Conservation (phyloP, 164 flowering plant species). For the Umbellularia californica region DNA sequence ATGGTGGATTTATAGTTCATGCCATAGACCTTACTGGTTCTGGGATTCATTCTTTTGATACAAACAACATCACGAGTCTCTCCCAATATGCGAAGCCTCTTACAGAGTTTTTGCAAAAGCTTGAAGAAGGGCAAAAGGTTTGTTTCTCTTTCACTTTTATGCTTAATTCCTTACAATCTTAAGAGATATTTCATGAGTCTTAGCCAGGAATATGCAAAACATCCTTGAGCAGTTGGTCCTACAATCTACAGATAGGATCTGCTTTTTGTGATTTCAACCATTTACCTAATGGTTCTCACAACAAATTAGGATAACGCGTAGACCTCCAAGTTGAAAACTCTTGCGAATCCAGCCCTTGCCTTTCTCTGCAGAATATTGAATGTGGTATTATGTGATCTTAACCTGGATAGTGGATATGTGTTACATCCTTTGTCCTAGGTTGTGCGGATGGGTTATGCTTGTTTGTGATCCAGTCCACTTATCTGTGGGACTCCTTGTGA, state of each 20-base stretch:
- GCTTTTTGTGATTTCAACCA: background rate
- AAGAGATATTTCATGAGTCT: background rate
- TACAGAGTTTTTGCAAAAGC: slow-evolving; percentile 57
- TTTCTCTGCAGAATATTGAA: background rate
- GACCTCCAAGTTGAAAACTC: background rate
- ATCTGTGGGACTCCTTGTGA: no score
- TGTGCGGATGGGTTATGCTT: no score
- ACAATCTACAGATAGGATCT: no score
- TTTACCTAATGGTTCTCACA: background rate
- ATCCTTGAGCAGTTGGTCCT: background rate
- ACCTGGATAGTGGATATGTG: no score
- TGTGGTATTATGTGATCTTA: no score
- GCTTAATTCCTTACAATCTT: background rate
- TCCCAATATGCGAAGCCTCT: slow-evolving; percentile 85
- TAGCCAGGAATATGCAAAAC: background rate
- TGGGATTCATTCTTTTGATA: slow-evolving; percentile 73
- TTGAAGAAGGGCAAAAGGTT: slow-evolving; percentile 76
- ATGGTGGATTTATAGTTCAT: slow-evolving; percentile 75
- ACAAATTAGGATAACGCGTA: no score
- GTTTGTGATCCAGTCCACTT: no score
- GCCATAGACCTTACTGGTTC: slow-evolving; percentile 90
- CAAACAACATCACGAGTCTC: slow-evolving; percentile 72
- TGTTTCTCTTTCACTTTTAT: slow-evolving; percentile 9
- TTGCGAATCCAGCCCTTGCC: background rate
- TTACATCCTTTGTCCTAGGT: no score